A percentile compares a stretch with the other conserved stretches of the same genome.
Conservation (phyloP, 1,284 basidiomycete species). For the Cutaneotrichosporon sp. region DNA sequence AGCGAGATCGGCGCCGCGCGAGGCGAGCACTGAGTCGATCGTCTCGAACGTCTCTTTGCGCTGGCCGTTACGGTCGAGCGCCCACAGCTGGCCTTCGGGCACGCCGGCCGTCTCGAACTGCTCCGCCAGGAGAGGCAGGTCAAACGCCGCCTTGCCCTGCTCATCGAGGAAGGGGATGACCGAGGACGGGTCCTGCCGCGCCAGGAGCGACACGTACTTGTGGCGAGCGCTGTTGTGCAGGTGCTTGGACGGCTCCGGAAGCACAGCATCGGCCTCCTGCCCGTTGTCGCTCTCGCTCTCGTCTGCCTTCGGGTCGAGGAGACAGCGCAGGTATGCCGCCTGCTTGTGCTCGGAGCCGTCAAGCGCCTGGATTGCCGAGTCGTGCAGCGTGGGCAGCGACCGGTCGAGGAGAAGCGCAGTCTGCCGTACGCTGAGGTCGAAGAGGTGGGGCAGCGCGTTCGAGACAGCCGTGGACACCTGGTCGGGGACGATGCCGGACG, state of each 20-base stretch:
- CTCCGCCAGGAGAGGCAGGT: slow-evolving; percentile 62
- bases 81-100: slow-evolving; percentile 82
- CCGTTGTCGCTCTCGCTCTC: slow-evolving; percentile 36
- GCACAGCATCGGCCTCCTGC: not conserved
- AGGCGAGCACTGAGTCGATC: slow-evolving; percentile 64
- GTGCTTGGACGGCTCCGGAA: slow-evolving; percentile 47
- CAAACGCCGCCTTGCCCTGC: slow-evolving; percentile 62
- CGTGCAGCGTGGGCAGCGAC: slow-evolving; percentile 66
- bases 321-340: slow-evolving; percentile 74
- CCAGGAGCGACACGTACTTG: slow-evolving; percentile 71
- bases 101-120: slow-evolving; percentile 68
- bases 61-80: slow-evolving; percentile 66
- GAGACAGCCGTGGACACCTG: slow-evolving; percentile 62
- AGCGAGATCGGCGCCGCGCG: slow-evolving; percentile 60
- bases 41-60: slow-evolving; percentile 68
- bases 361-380: slow-evolving; percentile 47
- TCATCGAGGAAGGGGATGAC: slow-evolving; percentile 69
- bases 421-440: slow-evolving; percentile 64
- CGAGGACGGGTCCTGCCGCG: slow-evolving; percentile 65
- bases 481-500: slow-evolving; percentile 5
- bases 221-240: slow-evolving; percentile 60
- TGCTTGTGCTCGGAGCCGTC: slow-evolving; percentile 59
- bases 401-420: slow-evolving; percentile 76
- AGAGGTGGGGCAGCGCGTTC: slow-evolving; percentile 64
- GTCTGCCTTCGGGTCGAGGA: slow-evolving; percentile 65